phyloP scores from a whole-genome alignment of 306 rosid species.

The Acacia melanoxylon region DNA sequence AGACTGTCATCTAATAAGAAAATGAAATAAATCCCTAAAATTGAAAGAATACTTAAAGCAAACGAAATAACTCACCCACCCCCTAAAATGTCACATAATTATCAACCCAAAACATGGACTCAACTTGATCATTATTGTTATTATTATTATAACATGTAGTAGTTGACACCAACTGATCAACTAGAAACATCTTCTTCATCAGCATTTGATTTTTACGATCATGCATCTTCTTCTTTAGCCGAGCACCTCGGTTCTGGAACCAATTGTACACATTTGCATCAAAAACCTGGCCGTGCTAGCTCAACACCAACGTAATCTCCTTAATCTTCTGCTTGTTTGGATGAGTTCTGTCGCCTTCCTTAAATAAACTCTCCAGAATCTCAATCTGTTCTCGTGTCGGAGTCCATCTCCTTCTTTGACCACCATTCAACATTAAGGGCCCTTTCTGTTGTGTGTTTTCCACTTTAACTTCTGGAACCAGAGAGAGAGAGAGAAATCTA shows the following conservation, averaged over 20 bases:
- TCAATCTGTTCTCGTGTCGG: slow-evolving; percentile 64
- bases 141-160: too few relatives aligned
- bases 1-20: background rate
- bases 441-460: background rate
- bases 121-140: background rate
- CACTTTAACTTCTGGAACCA: background rate
- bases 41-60: background rate
- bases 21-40: background rate
- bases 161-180: background rate
- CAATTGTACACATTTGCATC: slow-evolving; percentile 69
- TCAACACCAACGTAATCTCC: slow-evolving; percentile 61
- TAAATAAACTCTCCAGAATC: slow-evolving; percentile 59
- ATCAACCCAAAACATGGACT: background rate
- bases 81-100: background rate
- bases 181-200: background rate
- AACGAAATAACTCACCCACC: background rate
- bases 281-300: slow-evolving; percentile 64
- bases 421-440: background rate
- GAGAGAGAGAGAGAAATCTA: too few relatives aligned
- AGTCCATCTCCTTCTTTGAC: slow-evolving; percentile 30
- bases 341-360: slow-evolving; percentile 55
- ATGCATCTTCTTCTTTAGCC: background rate
- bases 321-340: slow-evolving; percentile 73
- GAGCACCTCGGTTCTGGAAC: slow-evolving; percentile 63
- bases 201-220: background rate